Evolutionary conservation across 1,284 basidiomycete species (phyloP).

Genomic region (Cryptococcus amylolentus): DNA sequence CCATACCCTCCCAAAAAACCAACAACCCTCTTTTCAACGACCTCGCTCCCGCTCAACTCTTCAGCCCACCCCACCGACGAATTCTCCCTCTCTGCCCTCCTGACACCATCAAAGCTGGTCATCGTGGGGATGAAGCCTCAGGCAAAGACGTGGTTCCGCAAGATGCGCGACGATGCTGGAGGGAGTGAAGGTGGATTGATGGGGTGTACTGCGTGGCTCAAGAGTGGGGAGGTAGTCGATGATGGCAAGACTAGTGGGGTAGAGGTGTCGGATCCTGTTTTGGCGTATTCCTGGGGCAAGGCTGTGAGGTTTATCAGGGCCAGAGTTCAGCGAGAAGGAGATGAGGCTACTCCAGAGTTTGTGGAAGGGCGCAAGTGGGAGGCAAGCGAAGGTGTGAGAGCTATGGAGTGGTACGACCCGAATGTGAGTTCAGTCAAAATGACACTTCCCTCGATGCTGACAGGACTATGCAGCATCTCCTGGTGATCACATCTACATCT

Average conservation of each 20-base stretch:
- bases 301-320: constrained; percentile 64
- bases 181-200: constrained; percentile 53
- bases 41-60: constrained; percentile 78
- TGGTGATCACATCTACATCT: constrained; percentile 56
- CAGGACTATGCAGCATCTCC: constrained; percentile 48
- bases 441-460: constrained; percentile 73
- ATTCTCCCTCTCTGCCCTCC: constrained; percentile 79
- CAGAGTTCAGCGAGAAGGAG: constrained; percentile 28
- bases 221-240: constrained; percentile 37
- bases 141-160: constrained; percentile 89
- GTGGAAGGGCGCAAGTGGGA: constrained; percentile 44
- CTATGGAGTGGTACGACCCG: constrained; percentile 53
- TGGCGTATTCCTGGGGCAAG: constrained; percentile 80
- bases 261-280: constrained; percentile 55
- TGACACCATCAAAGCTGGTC: constrained; percentile 87
- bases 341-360: constrained; percentile 28
- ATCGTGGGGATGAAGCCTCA: constrained; percentile 88
- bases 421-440: constrained; percentile 32
- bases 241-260: background rate
- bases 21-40: constrained; percentile 70
- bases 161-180: constrained; percentile 56
- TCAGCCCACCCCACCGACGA: constrained; percentile 70
- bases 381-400: constrained; percentile 44
- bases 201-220: constrained; percentile 74
- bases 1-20: constrained; percentile 50